Evolutionary conservation across 345 rosid species (phyloP).

Genomic region (Conringia planisiliqua): DNA sequence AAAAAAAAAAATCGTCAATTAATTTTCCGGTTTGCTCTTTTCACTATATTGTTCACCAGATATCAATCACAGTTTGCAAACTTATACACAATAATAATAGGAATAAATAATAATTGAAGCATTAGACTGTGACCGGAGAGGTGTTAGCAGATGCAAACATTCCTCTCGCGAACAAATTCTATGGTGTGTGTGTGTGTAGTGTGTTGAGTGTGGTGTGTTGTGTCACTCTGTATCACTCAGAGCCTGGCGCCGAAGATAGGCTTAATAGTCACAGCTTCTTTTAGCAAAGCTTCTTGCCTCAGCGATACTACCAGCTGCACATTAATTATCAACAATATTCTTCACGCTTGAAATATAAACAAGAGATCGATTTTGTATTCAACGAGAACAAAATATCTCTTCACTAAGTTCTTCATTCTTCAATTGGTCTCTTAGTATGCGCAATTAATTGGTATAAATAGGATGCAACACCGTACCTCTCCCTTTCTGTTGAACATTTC

Average conservation of each 20-base stretch:
- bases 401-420: background rate
- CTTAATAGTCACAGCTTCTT: constrained; percentile 36
- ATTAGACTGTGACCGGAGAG: background rate
- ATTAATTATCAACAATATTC: background rate
- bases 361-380: background rate
- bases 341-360: background rate
- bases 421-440: background rate
- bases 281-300: constrained; percentile 74
- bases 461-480: constrained; percentile 47
- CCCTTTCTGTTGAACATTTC: constrained; percentile 77
- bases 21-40: too few species aligned
- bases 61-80: too few species aligned
- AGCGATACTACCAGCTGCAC: constrained; percentile 68
- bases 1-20: too few species aligned
- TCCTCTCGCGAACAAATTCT: background rate
- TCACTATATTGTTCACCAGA: too few species aligned
- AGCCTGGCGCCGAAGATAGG: constrained; percentile 54
- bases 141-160: background rate
- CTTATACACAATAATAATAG: too few species aligned
- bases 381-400: too few species aligned
- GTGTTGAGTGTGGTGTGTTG: too few species aligned
- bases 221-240: constrained; percentile 31
- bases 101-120: background rate
- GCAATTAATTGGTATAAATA: background rate
- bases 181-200: too few species aligned